These are phyloP conservation scores for Kodamaea laetipori DNA, from an alignment of 805 yeast species.

Conservation along the genomic window DNA sequence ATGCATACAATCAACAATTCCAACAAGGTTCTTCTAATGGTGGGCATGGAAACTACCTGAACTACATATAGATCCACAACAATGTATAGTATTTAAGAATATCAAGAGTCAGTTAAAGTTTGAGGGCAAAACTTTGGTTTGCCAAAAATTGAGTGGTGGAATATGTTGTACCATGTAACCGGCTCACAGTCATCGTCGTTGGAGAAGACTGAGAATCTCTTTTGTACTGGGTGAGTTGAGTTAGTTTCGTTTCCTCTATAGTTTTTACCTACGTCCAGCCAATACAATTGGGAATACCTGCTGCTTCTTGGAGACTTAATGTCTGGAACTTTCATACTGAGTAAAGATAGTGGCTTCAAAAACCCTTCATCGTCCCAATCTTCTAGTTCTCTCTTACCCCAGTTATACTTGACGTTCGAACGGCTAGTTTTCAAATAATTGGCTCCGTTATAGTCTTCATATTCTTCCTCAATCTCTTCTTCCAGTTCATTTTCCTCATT, in stretches of 20 bases:
- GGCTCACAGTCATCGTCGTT: conserved; percentile 42
- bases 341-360: conserved; percentile 24
- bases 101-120: background rate
- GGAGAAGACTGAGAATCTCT: conserved; percentile 11
- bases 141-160: conserved; percentile 54
- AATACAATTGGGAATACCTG: conserved; percentile 22
- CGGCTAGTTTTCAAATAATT: conserved; percentile 1
- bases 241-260: background rate
- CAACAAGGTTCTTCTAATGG: conserved; percentile 1
- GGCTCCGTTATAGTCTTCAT: conserved; percentile 2
- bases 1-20: conserved; percentile 9
- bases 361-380: conserved; percentile 15
- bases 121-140: conserved; percentile 39
- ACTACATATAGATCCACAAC: conserved; percentile 5
- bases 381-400: conserved; percentile 10
- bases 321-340: conserved; percentile 17
- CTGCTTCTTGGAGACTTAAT: conserved; percentile 20
- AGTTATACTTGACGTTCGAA: conserved; percentile 5
- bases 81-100: background rate
- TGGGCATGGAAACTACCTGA: conserved; percentile 1
- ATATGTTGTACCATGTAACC: conserved; percentile 54
- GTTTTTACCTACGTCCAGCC: conserved; percentile 2
- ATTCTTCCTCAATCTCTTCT: conserved; percentile 1
- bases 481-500: background rate
- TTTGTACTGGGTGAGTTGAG: background rate